Evolutionary conservation across 2,329 filamentous ascomycete species (phyloP).

Genomic region (Didymella glomerata): DNA sequence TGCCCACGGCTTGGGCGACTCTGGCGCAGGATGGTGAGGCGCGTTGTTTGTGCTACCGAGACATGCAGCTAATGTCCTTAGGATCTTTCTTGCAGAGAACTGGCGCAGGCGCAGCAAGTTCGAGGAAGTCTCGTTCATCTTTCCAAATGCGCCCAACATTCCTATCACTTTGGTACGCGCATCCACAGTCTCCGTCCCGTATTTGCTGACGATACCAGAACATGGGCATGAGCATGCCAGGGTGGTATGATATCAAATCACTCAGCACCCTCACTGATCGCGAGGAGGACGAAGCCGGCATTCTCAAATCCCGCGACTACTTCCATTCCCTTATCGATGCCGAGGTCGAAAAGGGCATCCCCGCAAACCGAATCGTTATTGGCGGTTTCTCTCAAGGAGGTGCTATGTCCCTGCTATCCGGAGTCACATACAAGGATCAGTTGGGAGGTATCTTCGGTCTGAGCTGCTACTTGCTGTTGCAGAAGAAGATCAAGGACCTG

Average conservation of each 20-base stretch:
- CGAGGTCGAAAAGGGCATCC: slow-evolving; percentile 82
- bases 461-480: slow-evolving; percentile 80
- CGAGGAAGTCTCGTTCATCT: slow-evolving; percentile 89
- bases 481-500: slow-evolving; percentile 66
- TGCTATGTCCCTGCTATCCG: slow-evolving; percentile 83
- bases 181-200: not conserved
- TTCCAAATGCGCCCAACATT: slow-evolving; percentile 88
- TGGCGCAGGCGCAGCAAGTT: slow-evolving; percentile 83
- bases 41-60: not conserved
- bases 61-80: slow-evolving; percentile 43
- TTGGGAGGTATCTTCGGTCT: slow-evolving; percentile 89
- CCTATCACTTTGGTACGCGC: slow-evolving; percentile 79
- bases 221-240: slow-evolving; percentile 80
- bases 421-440: slow-evolving; percentile 75
- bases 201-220: slow-evolving; percentile 62
- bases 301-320: slow-evolving; percentile 75
- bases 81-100: slow-evolving; percentile 82
- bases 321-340: slow-evolving; percentile 80
- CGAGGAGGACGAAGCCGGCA: slow-evolving; percentile 74
- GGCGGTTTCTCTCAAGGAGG: slow-evolving; percentile 89
- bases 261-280: slow-evolving; percentile 57
- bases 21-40: slow-evolving; percentile 74
- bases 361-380: slow-evolving; percentile 82
- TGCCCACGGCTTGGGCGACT: slow-evolving; percentile 88
- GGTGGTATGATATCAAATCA: slow-evolving; percentile 79